These are phyloP conservation scores for Calonectria henricotiae DNA, from an alignment of 2,329 filamentous ascomycete species.

Conservation along the genomic window DNA sequence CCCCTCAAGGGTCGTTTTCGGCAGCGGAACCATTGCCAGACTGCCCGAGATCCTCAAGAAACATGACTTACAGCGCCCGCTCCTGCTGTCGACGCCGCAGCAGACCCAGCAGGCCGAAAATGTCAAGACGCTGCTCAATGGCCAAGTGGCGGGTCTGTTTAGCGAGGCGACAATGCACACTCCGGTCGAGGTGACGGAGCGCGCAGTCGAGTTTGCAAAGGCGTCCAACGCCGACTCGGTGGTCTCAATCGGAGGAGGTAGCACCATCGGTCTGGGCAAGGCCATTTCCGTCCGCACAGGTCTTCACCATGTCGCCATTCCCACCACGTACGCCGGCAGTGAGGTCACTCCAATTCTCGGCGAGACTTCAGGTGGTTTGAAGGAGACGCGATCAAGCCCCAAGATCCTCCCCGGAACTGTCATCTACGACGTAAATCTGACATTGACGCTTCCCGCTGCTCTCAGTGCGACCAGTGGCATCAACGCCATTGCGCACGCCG, in stretches of 20 bases:
- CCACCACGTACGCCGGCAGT: slow-evolving; percentile 74
- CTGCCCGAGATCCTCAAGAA: slow-evolving; percentile 62
- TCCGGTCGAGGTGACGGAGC: slow-evolving; percentile 36
- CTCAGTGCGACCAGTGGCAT: slow-evolving; percentile 74
- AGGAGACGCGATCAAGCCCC: slow-evolving; percentile 72
- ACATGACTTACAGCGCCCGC: slow-evolving; percentile 66
- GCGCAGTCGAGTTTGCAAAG: slow-evolving; percentile 26
- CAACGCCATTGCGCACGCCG: slow-evolving; percentile 76
- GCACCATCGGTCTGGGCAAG: slow-evolving; percentile 71
- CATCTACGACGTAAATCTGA: slow-evolving; percentile 77
- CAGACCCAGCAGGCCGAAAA: slow-evolving; percentile 40
- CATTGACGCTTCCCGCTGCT: slow-evolving; percentile 70
- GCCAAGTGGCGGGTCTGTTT: slow-evolving; percentile 35
- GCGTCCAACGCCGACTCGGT: slow-evolving; percentile 51
- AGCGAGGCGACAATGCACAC: slow-evolving; percentile 39
- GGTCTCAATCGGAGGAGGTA: slow-evolving; percentile 49
- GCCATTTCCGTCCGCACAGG: slow-evolving; percentile 71
- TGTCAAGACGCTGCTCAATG: slow-evolving; percentile 38
- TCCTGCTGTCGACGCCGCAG: slow-evolving; percentile 72
- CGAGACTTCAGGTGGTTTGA: slow-evolving; percentile 72
- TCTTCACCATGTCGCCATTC: slow-evolving; percentile 68
- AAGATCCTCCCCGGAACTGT: slow-evolving; percentile 74
- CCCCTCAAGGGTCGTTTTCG: slow-evolving; percentile 70
- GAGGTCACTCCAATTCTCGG: slow-evolving; percentile 79
- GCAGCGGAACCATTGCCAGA: slow-evolving; percentile 68